Evolutionary conservation across 441 rosid genomes (phyloP).

Genomic region (Pelargonium citronellum): DNA sequence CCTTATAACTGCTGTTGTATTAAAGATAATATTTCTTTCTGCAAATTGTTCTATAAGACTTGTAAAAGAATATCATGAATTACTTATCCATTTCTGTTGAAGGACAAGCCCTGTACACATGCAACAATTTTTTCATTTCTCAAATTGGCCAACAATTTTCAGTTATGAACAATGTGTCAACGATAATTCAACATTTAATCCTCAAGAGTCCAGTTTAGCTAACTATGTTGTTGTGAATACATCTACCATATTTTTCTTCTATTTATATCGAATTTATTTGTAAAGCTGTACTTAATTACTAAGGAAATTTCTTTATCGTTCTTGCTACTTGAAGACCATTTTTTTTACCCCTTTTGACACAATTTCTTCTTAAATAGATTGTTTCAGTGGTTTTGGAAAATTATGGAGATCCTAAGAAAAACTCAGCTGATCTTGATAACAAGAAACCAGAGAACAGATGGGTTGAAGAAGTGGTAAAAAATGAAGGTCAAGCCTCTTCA

Average conservation of each 20-base stretch:
- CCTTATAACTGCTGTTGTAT: neutral
- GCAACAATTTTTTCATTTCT: neutral
- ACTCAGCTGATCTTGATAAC: constrained; percentile 10
- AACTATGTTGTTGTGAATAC: neutral
- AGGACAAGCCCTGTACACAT: neutral
- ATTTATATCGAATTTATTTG: neutral
- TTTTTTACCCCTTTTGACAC: constrained; percentile 14
- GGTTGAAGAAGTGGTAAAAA: constrained; percentile 69
- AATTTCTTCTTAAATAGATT: constrained; percentile 42
- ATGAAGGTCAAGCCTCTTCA: constrained; percentile 51
- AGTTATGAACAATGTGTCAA: neutral
- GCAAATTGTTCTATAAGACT: neutral
- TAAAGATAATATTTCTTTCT: neutral
- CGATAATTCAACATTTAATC: neutral
- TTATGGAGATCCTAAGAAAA: constrained; percentile 41
- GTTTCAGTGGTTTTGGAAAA: constrained; percentile 85
- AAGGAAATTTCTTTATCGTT: neutral
- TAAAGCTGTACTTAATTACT: neutral
- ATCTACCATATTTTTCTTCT: neutral
- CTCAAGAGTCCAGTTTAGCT: neutral
- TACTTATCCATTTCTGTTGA: too few relatives aligned
- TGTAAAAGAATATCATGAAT: too few relatives aligned
- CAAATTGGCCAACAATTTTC: neutral
- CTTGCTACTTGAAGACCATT: neutral
- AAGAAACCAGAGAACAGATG: constrained; percentile 46